Base-by-base conservation (phyloP, 345 rosid species). In the Syzygium grande region DNA sequence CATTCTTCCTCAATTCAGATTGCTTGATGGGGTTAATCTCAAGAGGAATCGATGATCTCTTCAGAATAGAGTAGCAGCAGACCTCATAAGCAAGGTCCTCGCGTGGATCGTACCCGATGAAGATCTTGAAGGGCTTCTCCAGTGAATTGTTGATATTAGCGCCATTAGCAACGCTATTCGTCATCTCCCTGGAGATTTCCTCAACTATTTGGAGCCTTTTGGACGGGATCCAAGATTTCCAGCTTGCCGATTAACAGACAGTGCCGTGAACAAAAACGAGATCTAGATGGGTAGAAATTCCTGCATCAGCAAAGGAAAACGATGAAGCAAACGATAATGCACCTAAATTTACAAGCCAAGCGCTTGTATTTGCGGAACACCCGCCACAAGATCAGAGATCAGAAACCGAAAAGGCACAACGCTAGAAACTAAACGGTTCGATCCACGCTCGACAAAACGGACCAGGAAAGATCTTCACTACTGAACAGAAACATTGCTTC, bases 11-110 rank as follows among this genome's bases (percentile, higher is more conserved):
- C 56, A 98, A 94, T 88, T 98, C 98, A 41, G 99, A 95, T 61
- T 98, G 99, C 59, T 95, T 84, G 78, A 96, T 95, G 4, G 99
- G 98, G 34, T 68, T 89, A 90, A 98, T 93, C 91, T 95, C 98
- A 9, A 96, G 94, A 4, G 99, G 99, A 65, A 98, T 94, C 5
- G 99, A 94, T 56, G 99, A 90, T n/a, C 95, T 90, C 89, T 95
- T 96, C 88, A 90, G 59, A 85, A 98, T 89, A 1, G 99, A 96
- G 91, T 93, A 92, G 46, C 93, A 92, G 84, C 99, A 98, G 21
- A 98, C 99, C 95, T 94, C 88, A 86, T 91, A 98, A 3, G 99
- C 99, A 78, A 93, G 87, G 89, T 98, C 98, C 88, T 98, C 99
- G 1, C 94, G 91, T 10, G 98, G 96, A 91, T 98, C 99, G 88